Base-by-base conservation (phyloP, 2,329 filamentous ascomycete species). In the Phialophora chinensis region DNA sequence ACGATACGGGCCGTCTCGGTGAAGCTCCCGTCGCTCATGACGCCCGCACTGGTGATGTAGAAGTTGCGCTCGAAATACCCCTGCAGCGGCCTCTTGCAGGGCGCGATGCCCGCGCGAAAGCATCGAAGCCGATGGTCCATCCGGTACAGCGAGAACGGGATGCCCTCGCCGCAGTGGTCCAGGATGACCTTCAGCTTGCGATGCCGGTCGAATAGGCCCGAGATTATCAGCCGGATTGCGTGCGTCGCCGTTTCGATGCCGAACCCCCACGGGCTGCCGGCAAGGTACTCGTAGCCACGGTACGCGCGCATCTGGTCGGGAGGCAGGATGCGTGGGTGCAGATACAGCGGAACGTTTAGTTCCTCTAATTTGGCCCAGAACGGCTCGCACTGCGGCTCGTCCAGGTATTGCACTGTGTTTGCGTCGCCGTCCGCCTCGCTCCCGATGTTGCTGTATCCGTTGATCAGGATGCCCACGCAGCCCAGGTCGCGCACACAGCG, bases 201-300 rank as follows among this genome's bases (percentile, higher is more conserved):
- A 27, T 52, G 49, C n/a, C 49, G 8, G 20, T 52, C 49, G 49
- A 52, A 52, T 8, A 8, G 49, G n/a, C 49, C 49, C 17, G 49
- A 52, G 7, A 20, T 20, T n/a, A 52, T 52, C 23, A 52, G n/a
- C 20, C 49, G 8, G 20, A 52, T 52, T 7, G 49, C 49, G 23
- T 52, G 49, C 7, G 23, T 52, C 17, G 49, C n/a, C 7, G 49
- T 52, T n/a, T 52, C 49, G 8, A 27, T 20, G 7, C 49, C 49
- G 23, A 52, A 52, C 20, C 49, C 49, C 49, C 49, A 52, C 8
- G 49, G 49, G n/a, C 49, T 52, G 23, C 49, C 49, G 23, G 49
- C 49, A n/a, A 52, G 49, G 49, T 10, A 52, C n/a, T 52, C 49
- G 23, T 20, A 52, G 49, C 49, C 49, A 8, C n/a, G 7, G 49